phyloP scores from a whole-genome alignment of 1,139 yeast genomes.

The Zhuliangozyma blackwelliae region DNA sequence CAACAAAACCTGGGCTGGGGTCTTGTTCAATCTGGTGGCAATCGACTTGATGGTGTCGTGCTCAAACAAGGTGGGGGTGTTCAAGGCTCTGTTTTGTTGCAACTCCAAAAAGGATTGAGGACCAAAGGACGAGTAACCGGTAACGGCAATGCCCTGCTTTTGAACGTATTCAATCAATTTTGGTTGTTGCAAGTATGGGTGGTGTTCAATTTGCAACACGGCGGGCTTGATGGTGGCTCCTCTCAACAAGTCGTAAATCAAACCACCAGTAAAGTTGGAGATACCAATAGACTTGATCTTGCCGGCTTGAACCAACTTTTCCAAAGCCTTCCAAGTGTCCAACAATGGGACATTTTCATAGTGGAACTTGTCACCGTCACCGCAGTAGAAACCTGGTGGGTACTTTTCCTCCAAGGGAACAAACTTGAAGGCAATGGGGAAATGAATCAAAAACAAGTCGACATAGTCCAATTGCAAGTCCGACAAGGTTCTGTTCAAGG shows the following conservation, averaged over 20 bases:
- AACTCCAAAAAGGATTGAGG: constrained; percentile 68
- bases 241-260: constrained; percentile 70
- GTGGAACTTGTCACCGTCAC: constrained; percentile 51
- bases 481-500: constrained; percentile 57
- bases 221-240: constrained; percentile 73
- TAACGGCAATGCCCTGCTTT: constrained; percentile 59
- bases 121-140: constrained; percentile 85
- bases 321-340: constrained; percentile 80
- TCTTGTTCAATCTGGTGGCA: constrained; percentile 50
- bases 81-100: constrained; percentile 47
- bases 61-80: constrained; percentile 52
- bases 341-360: constrained; percentile 68
- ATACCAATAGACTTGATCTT: constrained; percentile 73
- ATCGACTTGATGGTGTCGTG: constrained; percentile 49
- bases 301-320: constrained; percentile 54
- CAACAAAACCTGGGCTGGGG: constrained; percentile 61
- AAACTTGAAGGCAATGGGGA: constrained; percentile 72
- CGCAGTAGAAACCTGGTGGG: constrained; percentile 72
- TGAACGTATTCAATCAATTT: constrained; percentile 62
- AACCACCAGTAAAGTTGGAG: constrained; percentile 72
- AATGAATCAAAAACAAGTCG: constrained; percentile 74
- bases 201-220: constrained; percentile 86
- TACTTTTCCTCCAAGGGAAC: constrained; percentile 71
- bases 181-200: constrained; percentile 83
- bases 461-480: constrained; percentile 67